These are phyloP conservation scores for Actinidia chinensis DNA, from an alignment of 179 eudicot species.

Conservation along the genomic window DNA sequence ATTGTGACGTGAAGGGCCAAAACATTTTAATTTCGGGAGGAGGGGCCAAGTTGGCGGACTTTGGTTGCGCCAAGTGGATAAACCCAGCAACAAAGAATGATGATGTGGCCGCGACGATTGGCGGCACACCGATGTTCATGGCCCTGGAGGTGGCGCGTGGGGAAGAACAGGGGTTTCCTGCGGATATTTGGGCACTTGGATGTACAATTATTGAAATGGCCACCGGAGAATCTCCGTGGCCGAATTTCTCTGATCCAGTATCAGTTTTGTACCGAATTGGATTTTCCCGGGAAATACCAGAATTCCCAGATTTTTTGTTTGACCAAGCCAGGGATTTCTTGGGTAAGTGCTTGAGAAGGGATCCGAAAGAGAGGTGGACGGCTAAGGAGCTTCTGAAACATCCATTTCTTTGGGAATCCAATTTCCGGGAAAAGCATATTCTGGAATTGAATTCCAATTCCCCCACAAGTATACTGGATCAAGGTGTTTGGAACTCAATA, in stretches of 20 bases:
- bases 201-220: slow-evolving; percentile 65
- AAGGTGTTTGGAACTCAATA: slow-evolving; percentile 29
- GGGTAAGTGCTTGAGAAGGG: slow-evolving; percentile 49
- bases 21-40: slow-evolving; percentile 44
- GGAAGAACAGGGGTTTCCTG: slow-evolving; percentile 44
- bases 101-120: slow-evolving; percentile 8
- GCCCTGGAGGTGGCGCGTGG: slow-evolving; percentile 72
- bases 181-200: slow-evolving; percentile 72
- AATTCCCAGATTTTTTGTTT: slow-evolving; percentile 44
- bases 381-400: slow-evolving; percentile 55
- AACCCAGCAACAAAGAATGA: slow-evolving; percentile 11
- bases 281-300: slow-evolving; percentile 45
- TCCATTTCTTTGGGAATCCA: slow-evolving; percentile 42
- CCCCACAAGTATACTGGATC: slow-evolving; percentile 53
- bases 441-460: slow-evolving; percentile 25
- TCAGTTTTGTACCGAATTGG: slow-evolving; percentile 42
- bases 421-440: neutral
- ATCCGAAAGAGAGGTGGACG: slow-evolving; percentile 61
- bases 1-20: slow-evolving; percentile 73
- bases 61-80: slow-evolving; percentile 75
- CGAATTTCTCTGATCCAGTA: slow-evolving; percentile 26
- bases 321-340: slow-evolving; percentile 63
- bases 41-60: slow-evolving; percentile 63
- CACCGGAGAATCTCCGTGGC: slow-evolving; percentile 57
- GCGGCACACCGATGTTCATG: slow-evolving; percentile 75